A percentile compares a stretch with the other conserved stretches of the same genome.
These are phyloP conservation scores for Fusarium fracticaudum DNA, from an alignment of 2,329 filamentous ascomycete genomes.

Conservation along the genomic window DNA sequence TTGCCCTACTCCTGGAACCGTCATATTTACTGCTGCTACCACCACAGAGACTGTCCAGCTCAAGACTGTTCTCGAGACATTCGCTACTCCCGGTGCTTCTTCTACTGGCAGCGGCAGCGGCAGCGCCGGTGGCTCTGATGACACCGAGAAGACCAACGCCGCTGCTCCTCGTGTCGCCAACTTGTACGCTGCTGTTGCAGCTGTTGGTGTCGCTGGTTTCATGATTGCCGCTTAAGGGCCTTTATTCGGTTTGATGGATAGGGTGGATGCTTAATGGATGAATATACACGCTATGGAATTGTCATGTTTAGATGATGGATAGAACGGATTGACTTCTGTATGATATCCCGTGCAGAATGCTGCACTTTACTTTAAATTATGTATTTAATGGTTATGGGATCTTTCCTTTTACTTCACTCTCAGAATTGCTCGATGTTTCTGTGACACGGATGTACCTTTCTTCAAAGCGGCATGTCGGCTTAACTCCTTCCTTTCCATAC, in stretches of 20 bases:
- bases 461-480: too few relatives aligned
- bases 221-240: conserved; percentile 5
- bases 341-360: conserved; percentile 12
- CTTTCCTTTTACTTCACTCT: not conserved
- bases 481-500: not conserved
- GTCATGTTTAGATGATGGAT: not conserved
- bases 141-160: not conserved
- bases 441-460: not conserved
- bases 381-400: not conserved
- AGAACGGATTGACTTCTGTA: conserved; percentile 6
- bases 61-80: conserved; percentile 1
- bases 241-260: not conserved
- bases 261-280: not conserved
- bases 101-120: not conserved
- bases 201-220: conserved; percentile 9
- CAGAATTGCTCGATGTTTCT: too few relatives aligned
- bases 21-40: conserved; percentile 22
- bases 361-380: not conserved
- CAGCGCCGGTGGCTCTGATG: not conserved
- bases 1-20: conserved; percentile 7
- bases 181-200: conserved; percentile 6
- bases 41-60: conserved; percentile 15
- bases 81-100: not conserved
- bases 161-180: not conserved
- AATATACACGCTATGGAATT: not conserved